Conservation (phyloP, 805 yeast genomes). For the Ogataea thermomethanolica region DNA sequence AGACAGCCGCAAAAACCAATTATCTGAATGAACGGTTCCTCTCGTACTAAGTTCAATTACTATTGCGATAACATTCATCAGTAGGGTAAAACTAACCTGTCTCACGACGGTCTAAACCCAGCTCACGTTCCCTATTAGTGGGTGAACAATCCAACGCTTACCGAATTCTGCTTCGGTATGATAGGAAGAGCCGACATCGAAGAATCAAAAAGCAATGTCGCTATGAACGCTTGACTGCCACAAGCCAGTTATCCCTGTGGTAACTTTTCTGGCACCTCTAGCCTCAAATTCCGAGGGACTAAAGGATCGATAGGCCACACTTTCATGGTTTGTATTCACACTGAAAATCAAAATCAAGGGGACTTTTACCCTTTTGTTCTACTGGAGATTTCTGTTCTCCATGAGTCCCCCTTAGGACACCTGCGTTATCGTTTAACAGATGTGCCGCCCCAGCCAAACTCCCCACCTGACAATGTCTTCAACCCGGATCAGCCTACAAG, state of each 20-base stretch:
- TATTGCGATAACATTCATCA: too few relatives aligned
- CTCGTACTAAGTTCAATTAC: too few relatives aligned
- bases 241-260: slow-evolving; percentile 37
- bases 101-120: too few relatives aligned
- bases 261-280: not conserved
- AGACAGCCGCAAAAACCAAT: too few relatives aligned
- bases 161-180: too few relatives aligned
- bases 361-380: slow-evolving; percentile 9
- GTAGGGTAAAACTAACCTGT: too few relatives aligned
- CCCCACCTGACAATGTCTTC: too few relatives aligned
- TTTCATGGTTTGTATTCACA: slow-evolving; percentile 36
- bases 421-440: slow-evolving; percentile 11
- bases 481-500: too few relatives aligned
- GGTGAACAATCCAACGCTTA: too few relatives aligned
- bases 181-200: too few relatives aligned
- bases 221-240: slow-evolving; percentile 48
- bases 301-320: slow-evolving; percentile 47
- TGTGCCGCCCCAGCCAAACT: slow-evolving; percentile 9
- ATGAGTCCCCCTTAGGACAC: slow-evolving; percentile 12
- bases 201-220: slow-evolving; percentile 44
- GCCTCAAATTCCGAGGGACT: slow-evolving; percentile 41
- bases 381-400: slow-evolving; percentile 9
- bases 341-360: slow-evolving; percentile 9
- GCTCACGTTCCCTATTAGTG: too few relatives aligned
- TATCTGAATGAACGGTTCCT: too few relatives aligned